Conservation (phyloP, 2,329 filamentous ascomycete genomes). For the Ceratocystis colombiana region DNA sequence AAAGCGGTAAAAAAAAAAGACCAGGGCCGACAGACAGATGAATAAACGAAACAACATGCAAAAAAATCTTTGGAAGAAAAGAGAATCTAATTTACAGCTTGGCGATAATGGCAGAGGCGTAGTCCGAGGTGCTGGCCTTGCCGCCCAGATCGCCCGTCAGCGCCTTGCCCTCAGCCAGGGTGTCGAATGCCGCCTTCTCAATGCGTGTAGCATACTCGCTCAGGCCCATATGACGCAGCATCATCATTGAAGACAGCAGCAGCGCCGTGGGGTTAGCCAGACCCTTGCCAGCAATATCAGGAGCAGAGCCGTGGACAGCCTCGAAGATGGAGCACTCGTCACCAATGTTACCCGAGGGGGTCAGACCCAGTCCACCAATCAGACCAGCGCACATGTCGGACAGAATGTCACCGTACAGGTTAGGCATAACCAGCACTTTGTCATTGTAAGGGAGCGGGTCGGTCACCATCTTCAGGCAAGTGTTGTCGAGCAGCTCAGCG, state of each 20-base stretch:
- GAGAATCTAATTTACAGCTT: slow-evolving; percentile 43
- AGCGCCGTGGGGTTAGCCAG: slow-evolving; percentile 96
- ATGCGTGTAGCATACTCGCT: slow-evolving; percentile 75
- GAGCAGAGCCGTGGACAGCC: slow-evolving; percentile 94
- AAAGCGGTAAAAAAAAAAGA: background rate
- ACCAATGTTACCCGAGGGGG: slow-evolving; percentile 96
- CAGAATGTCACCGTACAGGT: slow-evolving; percentile 98
- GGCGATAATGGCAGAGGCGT: slow-evolving; percentile 79
- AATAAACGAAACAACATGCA: slow-evolving; percentile 7
- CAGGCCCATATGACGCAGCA: slow-evolving; percentile 97
- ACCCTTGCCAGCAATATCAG: slow-evolving; percentile 90
- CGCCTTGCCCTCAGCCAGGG: slow-evolving; percentile 87
- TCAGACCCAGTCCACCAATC: slow-evolving; percentile 93
- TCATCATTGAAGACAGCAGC: slow-evolving; percentile 95
- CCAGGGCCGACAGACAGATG: slow-evolving; percentile 1
- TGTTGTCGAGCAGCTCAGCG: slow-evolving; percentile 96
- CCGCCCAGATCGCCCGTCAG: slow-evolving; percentile 94
- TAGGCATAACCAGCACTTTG: slow-evolving; percentile 97
- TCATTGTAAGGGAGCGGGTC: slow-evolving; percentile 96
- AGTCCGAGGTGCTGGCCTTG: slow-evolving; percentile 92
- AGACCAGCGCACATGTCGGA: slow-evolving; percentile 99
- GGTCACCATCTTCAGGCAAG: slow-evolving; percentile 96
- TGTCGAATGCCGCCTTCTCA: slow-evolving; percentile 90
- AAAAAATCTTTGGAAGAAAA: background rate
- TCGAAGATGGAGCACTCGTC: slow-evolving; percentile 99